A percentile compares a stretch with the other conserved stretches of the same genome.
phyloP scores from a whole-genome alignment of 257 asterid species.

The Nicotiana knightiana region DNA sequence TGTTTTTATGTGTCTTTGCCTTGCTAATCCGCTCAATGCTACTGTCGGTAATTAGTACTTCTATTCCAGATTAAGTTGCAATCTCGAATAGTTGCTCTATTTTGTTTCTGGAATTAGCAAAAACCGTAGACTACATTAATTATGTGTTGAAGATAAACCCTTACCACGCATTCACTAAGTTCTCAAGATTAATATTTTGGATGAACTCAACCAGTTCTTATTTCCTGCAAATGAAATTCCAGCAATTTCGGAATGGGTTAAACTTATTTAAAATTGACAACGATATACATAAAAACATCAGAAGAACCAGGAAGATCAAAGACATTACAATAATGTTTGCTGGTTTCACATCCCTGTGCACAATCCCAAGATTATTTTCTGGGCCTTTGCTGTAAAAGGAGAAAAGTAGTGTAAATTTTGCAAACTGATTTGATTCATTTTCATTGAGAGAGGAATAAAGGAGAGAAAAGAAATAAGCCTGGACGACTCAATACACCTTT shows the following conservation, averaged over 20 bases:
- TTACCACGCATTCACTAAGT: too few species aligned
- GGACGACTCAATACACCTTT: background rate
- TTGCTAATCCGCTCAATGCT: too few species aligned
- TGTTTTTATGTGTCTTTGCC: too few species aligned
- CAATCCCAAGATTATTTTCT: slow-evolving; percentile 79
- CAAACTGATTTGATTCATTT: background rate
- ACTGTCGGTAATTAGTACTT: too few species aligned
- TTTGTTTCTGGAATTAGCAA: too few species aligned
- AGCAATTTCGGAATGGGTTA: background rate
- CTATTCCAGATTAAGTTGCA: too few species aligned
- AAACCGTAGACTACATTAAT: too few species aligned
- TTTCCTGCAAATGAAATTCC: too few species aligned
- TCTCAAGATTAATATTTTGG: too few species aligned
- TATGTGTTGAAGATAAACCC: too few species aligned
- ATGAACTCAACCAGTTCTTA: too few species aligned
- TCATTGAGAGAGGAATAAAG: background rate
- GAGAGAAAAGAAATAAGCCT: background rate
- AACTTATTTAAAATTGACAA: slow-evolving; percentile 15
- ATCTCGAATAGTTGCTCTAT: too few species aligned
- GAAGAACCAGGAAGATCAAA: slow-evolving; percentile 15
- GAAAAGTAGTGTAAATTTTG: slow-evolving; percentile 19
- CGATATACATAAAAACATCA: background rate
- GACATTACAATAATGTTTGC: slow-evolving; percentile 91
- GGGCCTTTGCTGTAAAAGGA: slow-evolving; percentile 76
- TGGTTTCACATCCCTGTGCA: slow-evolving; percentile 98